Evolutionary conservation across 805 yeast genomes (phyloP), one percentile per base, ranked within the genome.

Genomic region (Blastobotrys parvus): DNA sequence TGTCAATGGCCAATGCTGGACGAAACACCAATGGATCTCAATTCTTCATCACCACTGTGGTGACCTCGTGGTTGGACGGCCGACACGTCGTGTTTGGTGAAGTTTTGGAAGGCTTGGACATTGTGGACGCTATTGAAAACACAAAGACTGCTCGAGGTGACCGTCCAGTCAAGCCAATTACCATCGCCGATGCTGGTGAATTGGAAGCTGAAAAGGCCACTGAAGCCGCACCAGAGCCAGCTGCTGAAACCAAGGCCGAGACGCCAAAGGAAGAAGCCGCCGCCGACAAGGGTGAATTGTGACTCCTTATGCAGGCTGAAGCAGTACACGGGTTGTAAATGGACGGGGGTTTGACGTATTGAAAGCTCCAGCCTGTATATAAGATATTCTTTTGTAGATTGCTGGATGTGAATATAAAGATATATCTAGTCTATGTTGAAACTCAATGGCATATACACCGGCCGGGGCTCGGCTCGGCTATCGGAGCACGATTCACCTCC

Each of bases 31-130:
- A 88, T 62, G 96, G 96, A 17, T 87, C 95, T 30, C 97, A 88
- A 67, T 89, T 89, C 63, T 89, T 89, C 74, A 82, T 92, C 68
- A 88, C 95, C 58, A 89, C 97, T 21, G 95, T 83, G 18, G 74
- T 76, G 29, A 86, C 96, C 44, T 69, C 81, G 39, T 92, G 98
- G 97, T 77, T 92, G 60, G 87, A 92, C 60, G 92, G 94, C 51
- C 78, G 71, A 55, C 98, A 92, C 65, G 98, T 92, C 60, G 98
- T 92, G 34, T 92, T 92, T 58, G 98, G 98, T 52, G 86, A 87
- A 68, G 96, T 92, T 44, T 45, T 87, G 33, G 70, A 65, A 38
- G 97, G 97, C 39, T 72, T 78, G 70, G 95, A 90, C 51, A 76
- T 87, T 40, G 85, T 90, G 44, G 65, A 72, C 52, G 71, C 75